These are phyloP conservation scores for Casuarina cunninghamiana DNA, from an alignment of 306 rosid genomes.

Conservation along the genomic window DNA sequence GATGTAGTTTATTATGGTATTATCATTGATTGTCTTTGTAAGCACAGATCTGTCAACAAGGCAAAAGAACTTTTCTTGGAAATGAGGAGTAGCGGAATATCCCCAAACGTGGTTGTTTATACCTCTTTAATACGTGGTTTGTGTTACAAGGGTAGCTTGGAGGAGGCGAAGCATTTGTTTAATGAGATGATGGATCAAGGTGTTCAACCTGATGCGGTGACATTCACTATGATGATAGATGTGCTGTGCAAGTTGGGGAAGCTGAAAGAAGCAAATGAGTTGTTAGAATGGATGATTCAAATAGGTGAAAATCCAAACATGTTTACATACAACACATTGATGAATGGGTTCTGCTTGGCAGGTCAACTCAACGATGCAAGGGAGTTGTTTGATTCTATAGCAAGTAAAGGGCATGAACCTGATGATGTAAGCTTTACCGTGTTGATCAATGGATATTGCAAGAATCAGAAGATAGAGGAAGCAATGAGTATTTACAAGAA, in stretches of 20 bases:
- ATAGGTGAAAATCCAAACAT: no score
- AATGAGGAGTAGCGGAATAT: constrained; percentile 32
- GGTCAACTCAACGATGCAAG: no score
- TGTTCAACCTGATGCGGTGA: constrained; percentile 41
- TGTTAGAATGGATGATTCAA: no score
- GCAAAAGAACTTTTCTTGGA: constrained; percentile 42
- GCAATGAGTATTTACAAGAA: constrained; percentile 22
- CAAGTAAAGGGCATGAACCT: no score
- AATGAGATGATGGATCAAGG: constrained; percentile 53
- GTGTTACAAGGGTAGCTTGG: background rate
- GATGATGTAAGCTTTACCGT: no score
- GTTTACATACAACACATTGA: no score
- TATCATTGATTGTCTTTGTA: constrained; percentile 19
- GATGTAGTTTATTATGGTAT: constrained; percentile 25
- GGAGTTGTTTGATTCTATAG: no score
- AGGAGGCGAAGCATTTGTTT: constrained; percentile 30
- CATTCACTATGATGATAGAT: constrained; percentile 37
- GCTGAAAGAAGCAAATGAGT: background rate
- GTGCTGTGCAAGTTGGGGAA: constrained; percentile 41
- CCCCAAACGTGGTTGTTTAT: no score
- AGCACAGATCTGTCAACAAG: constrained; percentile 40
- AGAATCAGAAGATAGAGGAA: constrained; percentile 24
- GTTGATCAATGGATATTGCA: no score
- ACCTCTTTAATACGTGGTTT: constrained; percentile 33
- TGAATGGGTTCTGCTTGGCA: no score